Conservation (phyloP, 2,329 filamentous ascomycete species). For the Lasiodiplodia sp. region DNA sequence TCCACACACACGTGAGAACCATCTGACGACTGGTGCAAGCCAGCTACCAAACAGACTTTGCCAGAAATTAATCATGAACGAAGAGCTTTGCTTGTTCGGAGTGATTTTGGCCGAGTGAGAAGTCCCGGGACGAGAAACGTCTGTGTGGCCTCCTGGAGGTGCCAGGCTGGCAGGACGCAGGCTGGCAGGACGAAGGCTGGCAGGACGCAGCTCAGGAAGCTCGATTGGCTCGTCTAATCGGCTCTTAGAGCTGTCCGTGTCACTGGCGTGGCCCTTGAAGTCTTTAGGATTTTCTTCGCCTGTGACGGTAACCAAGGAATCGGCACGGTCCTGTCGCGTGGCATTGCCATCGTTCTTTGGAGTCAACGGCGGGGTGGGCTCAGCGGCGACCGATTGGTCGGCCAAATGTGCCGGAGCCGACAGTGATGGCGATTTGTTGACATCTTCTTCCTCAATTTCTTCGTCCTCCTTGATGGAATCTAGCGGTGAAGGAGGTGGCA, state of each 20-base stretch:
- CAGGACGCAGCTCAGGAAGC: neutral
- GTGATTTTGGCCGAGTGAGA: slow-evolving; percentile 3
- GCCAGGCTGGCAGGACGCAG: neutral
- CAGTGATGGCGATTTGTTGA: neutral
- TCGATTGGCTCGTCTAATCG: neutral
- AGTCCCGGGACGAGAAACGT: neutral
- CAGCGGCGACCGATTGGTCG: slow-evolving; percentile 2
- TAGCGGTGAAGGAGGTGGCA: slow-evolving; percentile 26
- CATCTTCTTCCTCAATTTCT: slow-evolving; percentile 10
- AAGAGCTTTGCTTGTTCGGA: slow-evolving; percentile 4
- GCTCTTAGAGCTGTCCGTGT: neutral
- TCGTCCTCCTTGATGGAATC: slow-evolving; percentile 26
- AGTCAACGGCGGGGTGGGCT: slow-evolving; percentile 27
- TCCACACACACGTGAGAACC: slow-evolving; percentile 22
- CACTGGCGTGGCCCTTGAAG: neutral
- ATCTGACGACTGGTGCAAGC: slow-evolving; percentile 19
- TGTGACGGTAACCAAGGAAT: slow-evolving; percentile 23
- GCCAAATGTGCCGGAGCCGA: neutral
- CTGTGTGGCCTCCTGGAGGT: neutral
- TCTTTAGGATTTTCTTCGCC: slow-evolving; percentile 1
- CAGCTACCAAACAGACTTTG: slow-evolving; percentile 27
- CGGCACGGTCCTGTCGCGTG: slow-evolving; percentile 15
- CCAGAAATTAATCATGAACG: slow-evolving; percentile 22
- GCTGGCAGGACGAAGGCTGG: neutral
- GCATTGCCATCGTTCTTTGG: neutral